Evolutionary conservation across 805 yeast species (phyloP), one percentile per base, ranked within the genome.

Genomic region (Schwanniomyces occidentalis): DNA sequence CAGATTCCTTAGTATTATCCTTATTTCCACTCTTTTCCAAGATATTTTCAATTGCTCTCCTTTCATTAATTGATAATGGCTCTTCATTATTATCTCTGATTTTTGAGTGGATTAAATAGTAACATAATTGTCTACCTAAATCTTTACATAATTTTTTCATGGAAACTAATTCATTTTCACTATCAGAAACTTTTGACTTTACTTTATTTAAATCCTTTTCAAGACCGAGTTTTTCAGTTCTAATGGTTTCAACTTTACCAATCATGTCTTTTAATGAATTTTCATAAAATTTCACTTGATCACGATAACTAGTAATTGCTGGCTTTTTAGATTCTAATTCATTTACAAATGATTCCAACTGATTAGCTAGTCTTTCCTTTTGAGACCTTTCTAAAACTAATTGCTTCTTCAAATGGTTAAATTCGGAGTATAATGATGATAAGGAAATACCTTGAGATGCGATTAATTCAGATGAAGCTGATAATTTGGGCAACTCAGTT

Each of bases 301-400:
- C 59, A 71, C 80, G 48, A 80, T 84, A 34, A 80, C 82, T 61
- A 66, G 70, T 76, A 30, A 91, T 73, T 2, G 82, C 65, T 0
- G 98, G 97, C 36, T 86, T 80, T 49, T 85, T 81, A 19, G 75
- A 70, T 49, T 88, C 95, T 42, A 90, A 65, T 56, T 89, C 96
- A 13, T 71, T 69, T 20, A 89, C 78, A 45, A 91, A 80, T 1
- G 71, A 66, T 46, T 84, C 82, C 38, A 90, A 67, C 56, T 87
- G 91, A 22, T 66, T 58, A 36, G 89, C 85, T 40, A 91, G 68
- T 35, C 75, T 73, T 38, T 78, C 80, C 46, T 85, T 87, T 34
- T 84, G 82, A 12, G 81, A 71, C 48, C 80, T 76, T 57, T 88
- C 95, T 34, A 77, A 73, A 3, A 77, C 70, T 31, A 86, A 63